Base-by-base conservation (phyloP, 2,329 filamentous ascomycete genomes). In the Botrytis deweyae region DNA sequence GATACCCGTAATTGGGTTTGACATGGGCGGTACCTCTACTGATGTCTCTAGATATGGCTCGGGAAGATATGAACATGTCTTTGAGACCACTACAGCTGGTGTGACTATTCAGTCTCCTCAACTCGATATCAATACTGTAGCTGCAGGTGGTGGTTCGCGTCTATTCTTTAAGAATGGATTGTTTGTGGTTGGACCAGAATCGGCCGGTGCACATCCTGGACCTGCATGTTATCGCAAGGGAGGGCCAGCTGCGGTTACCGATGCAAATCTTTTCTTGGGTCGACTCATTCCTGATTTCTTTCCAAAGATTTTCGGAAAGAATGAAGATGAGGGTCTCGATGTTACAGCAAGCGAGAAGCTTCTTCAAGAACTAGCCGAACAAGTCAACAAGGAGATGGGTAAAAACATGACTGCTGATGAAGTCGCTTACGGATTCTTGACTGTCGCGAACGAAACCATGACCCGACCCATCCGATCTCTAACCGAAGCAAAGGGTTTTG, bases 21-120 rank as follows among this genome's bases (percentile, higher is more conserved):
- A 98, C 78, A 98, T 98, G 95, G 94, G 94, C 55, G 95, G 95
- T 18, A 98, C 95, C 0, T 95, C 91, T 73, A 98, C 95, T 0
- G 95, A 98, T 81, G 93, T 97, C 16, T 97, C 93, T 49, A 87
- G 95, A 67, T 98, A 95, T 78, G 93, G 92, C 9, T 90, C 92
- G 18, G 91, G 91, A 36, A 84, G 88, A 73, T 89, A 91, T 76
- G 90, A 92, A 74, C 91, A 93, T 78, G 89, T 91, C 0, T 93
- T 94, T 75, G 92, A 94, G 79, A 93, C 91, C 0, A 93, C 91
- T 0, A 94, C 91, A 0, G 92, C 93, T 0, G 93, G 92, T 20
- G 89, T 95, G 1, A 91, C 91, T 1, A 93, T 95, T 18, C 92
- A 94, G 76, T 91, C 90, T 1, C 92, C 93, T 0, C 92, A 95